Evolutionary conservation across 306 rosid genomes (phyloP), one percentile per base, ranked within the genome.

Genomic region (Malus domestica): DNA sequence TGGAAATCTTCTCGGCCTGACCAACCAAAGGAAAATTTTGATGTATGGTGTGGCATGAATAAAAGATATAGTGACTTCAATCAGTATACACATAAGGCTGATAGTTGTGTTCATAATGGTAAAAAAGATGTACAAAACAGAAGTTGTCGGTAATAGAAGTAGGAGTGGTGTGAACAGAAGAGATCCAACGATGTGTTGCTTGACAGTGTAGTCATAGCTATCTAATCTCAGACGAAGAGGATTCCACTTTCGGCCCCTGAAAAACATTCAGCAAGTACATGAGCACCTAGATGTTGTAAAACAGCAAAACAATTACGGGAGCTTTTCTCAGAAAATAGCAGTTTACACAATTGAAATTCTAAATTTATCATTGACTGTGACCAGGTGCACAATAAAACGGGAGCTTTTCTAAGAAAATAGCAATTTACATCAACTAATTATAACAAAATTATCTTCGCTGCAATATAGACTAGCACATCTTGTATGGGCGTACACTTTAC

Each of bases 211-310:
- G 82, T 92, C 93, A 80, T 92, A 92, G 82, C 96, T 95, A 85
- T 92, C 98, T 77, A 95, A 82, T 84, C 97, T 90, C 86, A 85
- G 87, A 20, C 97, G 95, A 74, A 92, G 97, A 85, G 97, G 98
- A 84, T 95, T 95, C 97, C 88, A 89, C 86, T 95, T 95, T 72
- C 83, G 96, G 71, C 97, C 97, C 87, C 98, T 92, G 97, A 77
- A 61, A 89, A 79, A 79, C 68, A 73, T 14, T 76, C 75, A 80
- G 60, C 71, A 80, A 79, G 51, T 52, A 54, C 14, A 62, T 68
- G 71, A 81, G 80, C 23, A 80, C 69, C 63, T 29, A 12, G 54
- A 70, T 55, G 52, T 33, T 23, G 25, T 38, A 4, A n/a, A 61
- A 64, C 20, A 63, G 30, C 33, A 38, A 58, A 60, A 59, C 38